Evolutionary conservation across 2,329 filamentous ascomycete genomes (phyloP), one percentile per base, ranked within the genome.

Genomic region (Ceratocystis diversiconidia): DNA sequence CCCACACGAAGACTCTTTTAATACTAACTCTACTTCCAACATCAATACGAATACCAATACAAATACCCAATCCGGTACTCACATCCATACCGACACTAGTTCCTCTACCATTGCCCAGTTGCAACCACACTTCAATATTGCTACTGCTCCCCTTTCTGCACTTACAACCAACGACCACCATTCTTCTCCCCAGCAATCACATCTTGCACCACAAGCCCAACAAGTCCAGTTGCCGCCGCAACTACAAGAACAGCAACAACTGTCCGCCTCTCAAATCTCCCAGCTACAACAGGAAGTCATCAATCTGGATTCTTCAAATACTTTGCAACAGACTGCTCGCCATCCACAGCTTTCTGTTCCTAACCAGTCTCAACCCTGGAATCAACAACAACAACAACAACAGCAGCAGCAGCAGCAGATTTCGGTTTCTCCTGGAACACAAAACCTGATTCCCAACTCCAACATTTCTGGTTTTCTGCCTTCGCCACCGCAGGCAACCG

Each of bases 401-500:
- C 60, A 57, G 52, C 59, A 60, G 25, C 28, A 17, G 7, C 65
- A 66, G 52, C 65, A 64, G 57, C 65, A 63, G 62, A 52, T 62
- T 63, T 55, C 44, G 50, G 55, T 36, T 66, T 41, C 32, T 48
- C 28, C 62, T 36, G 52, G 61, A 22, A 25, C 44, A 22, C 41
- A 62, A 22, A 55, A 30, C n/a, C 43, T 22, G 28, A 41, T 60
- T 32, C 12, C 30, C 15, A 59, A 59, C 28, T 59, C 55, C 2
- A 36, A 59, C 28, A 59, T n/a, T n/a, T n/a, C 55, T 8, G 55
- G 28, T 3, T 36, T 59, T 36, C 30, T 65, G 50, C 66, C 63
- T 25, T 65, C 66, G 59, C 63, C 62, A 59, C 63, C 66, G 25
- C 66, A 64, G 50, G 59, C 62, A 19, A 46, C 36, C 12, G 63